Conservation (phyloP, 169 alveolate genomes). For the Amoebophrya sp. region DNA sequence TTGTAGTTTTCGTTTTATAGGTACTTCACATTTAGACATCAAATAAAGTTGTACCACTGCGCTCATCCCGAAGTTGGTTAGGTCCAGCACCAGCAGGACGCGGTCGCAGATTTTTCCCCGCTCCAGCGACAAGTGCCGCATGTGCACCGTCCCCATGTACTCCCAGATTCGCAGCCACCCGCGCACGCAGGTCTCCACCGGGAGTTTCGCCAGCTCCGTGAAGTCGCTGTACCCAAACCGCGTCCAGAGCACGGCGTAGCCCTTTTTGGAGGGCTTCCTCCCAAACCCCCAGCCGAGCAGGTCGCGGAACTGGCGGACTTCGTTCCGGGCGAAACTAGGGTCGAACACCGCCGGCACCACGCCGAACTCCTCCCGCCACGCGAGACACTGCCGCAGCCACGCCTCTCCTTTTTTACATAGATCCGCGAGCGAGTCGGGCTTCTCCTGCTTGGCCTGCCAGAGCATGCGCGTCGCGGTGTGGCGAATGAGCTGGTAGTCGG, state of each 20-base stretch:
- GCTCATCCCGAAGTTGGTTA: background rate
- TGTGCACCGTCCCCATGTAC: background rate
- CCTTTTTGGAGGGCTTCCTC: no score
- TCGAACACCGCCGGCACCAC: background rate
- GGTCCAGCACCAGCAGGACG: background rate
- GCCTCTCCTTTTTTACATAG: background rate
- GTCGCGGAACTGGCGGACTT: no score
- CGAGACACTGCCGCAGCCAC: background rate
- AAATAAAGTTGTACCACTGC: background rate
- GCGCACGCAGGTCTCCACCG: background rate
- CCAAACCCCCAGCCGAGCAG: no score
- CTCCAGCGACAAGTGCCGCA: background rate
- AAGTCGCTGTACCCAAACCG: background rate
- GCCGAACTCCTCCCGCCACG: background rate
- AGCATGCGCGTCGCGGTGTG: background rate
- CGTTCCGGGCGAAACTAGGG: background rate
- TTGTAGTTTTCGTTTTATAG: no score
- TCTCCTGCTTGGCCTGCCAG: background rate
- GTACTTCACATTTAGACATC: background rate
- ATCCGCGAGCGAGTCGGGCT: background rate
- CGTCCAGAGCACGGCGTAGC: background rate
- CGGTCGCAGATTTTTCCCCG: background rate
- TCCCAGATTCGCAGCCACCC: background rate
- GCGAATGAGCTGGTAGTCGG: background rate
- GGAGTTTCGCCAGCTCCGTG: background rate